A percentile compares a stretch with the other conserved stretches of the same genome.
Conservation (phyloP, 1,139 yeast genomes). For the Yamadazyma pseudoaaseri region DNA sequence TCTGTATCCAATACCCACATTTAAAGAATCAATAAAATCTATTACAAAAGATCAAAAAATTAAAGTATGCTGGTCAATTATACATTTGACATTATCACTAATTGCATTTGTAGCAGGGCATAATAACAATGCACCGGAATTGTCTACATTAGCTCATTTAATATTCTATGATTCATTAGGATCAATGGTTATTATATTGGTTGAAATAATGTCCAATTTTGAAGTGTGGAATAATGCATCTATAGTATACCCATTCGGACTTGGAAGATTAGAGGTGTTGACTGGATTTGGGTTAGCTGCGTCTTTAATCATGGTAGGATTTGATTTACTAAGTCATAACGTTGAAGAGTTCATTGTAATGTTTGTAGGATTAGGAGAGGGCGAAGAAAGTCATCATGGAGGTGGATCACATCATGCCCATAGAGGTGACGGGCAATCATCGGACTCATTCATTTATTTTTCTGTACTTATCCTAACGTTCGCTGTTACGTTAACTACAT, state of each 20-base stretch:
- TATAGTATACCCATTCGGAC: constrained; percentile 84
- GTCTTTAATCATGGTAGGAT: constrained; percentile 84
- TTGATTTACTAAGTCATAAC: constrained; percentile 82
- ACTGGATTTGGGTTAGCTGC: constrained; percentile 87
- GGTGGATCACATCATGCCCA: constrained; percentile 56
- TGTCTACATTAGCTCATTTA: constrained; percentile 82
- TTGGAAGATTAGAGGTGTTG: constrained; percentile 83
- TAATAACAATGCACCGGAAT: constrained; percentile 53
- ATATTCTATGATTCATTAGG: constrained; percentile 86
- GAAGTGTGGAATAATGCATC: constrained; percentile 91
- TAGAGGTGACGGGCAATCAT: constrained; percentile 26
- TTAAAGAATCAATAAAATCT: constrained; percentile 58
- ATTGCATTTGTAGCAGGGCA: constrained; percentile 63
- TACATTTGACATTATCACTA: constrained; percentile 58
- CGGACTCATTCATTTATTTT: constrained; percentile 25
- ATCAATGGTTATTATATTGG: constrained; percentile 65
- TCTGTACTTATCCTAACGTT: constrained; percentile 26
- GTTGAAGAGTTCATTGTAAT: constrained; percentile 68
- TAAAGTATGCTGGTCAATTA: constrained; percentile 63
- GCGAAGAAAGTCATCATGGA: constrained; percentile 25
- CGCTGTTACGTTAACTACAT: constrained; percentile 34
- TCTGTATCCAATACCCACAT: constrained; percentile 76
- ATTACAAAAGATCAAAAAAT: constrained; percentile 52
- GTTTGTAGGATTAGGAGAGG: constrained; percentile 38
- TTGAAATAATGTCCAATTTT: constrained; percentile 81